Evolutionary conservation across 352 stramenopile genomes (phyloP), one percentile per base, ranked within the genome.

Genomic region (Elongisporangium prolatum): DNA sequence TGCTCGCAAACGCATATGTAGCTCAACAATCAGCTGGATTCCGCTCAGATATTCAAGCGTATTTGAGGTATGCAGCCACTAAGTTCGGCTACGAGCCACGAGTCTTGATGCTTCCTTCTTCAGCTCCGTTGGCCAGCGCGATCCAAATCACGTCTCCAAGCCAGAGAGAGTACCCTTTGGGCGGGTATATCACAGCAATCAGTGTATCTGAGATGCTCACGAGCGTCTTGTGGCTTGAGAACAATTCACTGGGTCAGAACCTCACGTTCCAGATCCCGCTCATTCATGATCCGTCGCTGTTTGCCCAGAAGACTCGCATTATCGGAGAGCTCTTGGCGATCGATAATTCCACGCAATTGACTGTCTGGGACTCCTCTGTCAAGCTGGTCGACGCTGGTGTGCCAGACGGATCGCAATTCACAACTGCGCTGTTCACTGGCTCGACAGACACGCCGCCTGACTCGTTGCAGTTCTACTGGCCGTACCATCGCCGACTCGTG

Each of bases 321-420:
- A 49, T 88, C 7, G 79, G 79, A 8, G 65, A 74, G 53, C 56
- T 89, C 13, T 47, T 85, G 9, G 51, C 63, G 0, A 56, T 86
- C 11, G 69, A 89, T 44, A 65, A 60, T 24, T 67, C 48, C 5
- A 68, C 61, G 0, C 48, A 61, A 0, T 52, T 83, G 48, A 58
- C 63, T 18, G 60, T 78, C 1, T 72, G 70, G 50, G 75, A 67
- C 13, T 52, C 65, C 22, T 55, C 50, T 8, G 62, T 80, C 6
- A 49, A 61, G 22, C 59, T 88, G 9, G 58, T 20, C 3, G 54
- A 49, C 4, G 28, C 66, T 18, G 63, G 71, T 4, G 60, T 73
- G 11, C 87, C 77, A 0, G 77, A 89, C 25, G 69, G 79, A 8
- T 85, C 77, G 6, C 77, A 88, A 53, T 89, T 89, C 64, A 72